phyloP scores from a whole-genome alignment of 106 monocot species.

The Acanthochlamys bracteata region DNA sequence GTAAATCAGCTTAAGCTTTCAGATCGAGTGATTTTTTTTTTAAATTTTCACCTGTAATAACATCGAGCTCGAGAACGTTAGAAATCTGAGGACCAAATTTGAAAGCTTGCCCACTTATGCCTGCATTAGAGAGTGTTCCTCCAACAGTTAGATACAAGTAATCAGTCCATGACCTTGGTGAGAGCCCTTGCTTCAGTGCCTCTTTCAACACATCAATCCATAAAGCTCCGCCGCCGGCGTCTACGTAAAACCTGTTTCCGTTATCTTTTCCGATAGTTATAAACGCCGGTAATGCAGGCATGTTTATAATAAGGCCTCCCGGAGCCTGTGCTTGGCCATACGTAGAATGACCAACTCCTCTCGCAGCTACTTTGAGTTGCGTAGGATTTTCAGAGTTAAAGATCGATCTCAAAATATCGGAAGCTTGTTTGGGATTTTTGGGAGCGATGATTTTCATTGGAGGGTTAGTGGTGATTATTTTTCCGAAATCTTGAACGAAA shows the following conservation, averaged over 20 bases:
- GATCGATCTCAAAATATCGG: too few species aligned
- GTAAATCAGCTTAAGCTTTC: too few species aligned
- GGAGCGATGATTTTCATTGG: too few species aligned
- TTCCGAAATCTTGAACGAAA: too few species aligned
- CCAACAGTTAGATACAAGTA: constrained; percentile 52
- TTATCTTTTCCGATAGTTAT: not conserved
- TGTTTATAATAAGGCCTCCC: constrained; percentile 35
- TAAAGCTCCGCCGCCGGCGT: constrained; percentile 37
- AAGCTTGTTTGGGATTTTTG: too few species aligned
- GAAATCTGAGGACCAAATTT: constrained; percentile 46
- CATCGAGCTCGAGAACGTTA: constrained; percentile 41
- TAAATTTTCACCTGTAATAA: constrained; percentile 33
- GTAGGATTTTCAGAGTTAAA: not conserved
- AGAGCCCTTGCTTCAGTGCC: constrained; percentile 32
- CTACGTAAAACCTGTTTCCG: constrained; percentile 15
- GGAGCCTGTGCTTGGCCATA: constrained; percentile 31
- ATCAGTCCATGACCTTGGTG: constrained; percentile 49
- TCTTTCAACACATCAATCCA: constrained; percentile 40
- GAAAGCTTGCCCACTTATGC: constrained; percentile 54
- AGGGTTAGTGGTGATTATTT: too few species aligned
- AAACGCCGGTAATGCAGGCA: constrained; percentile 6
- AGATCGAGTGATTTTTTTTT: too few species aligned
- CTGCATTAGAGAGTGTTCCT: constrained; percentile 47
- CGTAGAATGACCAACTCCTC: constrained; percentile 39
- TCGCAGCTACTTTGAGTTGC: constrained; percentile 12